Evolutionary conservation across 2,329 filamentous ascomycete genomes (phyloP).

Genomic region (Hysterium pulicare): DNA sequence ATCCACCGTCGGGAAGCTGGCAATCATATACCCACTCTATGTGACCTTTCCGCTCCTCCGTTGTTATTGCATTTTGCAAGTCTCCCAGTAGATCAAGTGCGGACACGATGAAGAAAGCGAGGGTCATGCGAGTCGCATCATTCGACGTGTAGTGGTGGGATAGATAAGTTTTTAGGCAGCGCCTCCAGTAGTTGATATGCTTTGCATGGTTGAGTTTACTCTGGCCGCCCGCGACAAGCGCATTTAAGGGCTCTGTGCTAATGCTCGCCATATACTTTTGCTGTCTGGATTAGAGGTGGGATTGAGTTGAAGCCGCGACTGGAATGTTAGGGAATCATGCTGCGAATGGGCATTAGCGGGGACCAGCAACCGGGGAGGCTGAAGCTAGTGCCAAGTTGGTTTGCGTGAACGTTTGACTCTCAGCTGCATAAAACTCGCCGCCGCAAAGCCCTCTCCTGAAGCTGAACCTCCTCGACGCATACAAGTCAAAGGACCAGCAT

Average conservation of each 20-base stretch:
- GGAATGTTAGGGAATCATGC: too few relatives aligned
- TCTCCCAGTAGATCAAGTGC: constrained; percentile 76
- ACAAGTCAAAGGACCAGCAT: background rate
- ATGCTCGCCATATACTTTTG: too few relatives aligned
- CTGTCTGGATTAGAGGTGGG: too few relatives aligned
- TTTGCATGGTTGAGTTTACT: constrained; percentile 32
- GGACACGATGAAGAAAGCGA: constrained; percentile 85
- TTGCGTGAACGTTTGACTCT: constrained; percentile 6
- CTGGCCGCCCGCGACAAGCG: constrained; percentile 13
- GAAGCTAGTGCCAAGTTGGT: background rate
- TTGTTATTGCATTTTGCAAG: constrained; percentile 53
- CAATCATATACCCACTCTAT: constrained; percentile 79
- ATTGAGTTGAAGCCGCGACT: too few relatives aligned
- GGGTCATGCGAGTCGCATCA: constrained; percentile 85
- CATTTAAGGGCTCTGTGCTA: background rate
- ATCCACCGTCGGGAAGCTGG: constrained; percentile 83
- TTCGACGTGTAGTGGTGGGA: constrained; percentile 81
- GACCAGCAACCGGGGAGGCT: too few relatives aligned
- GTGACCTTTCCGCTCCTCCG: constrained; percentile 54
- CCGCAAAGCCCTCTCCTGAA: constrained; percentile 13
- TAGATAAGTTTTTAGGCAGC: constrained; percentile 77
- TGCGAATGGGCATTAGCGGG: too few relatives aligned
- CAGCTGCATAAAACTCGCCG: constrained; percentile 10
- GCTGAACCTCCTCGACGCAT: constrained; percentile 5
- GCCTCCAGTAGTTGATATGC: constrained; percentile 89